Percentiles rank a stretch among this genome's conserved stretches.
Evolutionary conservation across 176 grass and related monocot genomes (phyloP).

Genomic region (Echinochloa phyllopogon): DNA sequence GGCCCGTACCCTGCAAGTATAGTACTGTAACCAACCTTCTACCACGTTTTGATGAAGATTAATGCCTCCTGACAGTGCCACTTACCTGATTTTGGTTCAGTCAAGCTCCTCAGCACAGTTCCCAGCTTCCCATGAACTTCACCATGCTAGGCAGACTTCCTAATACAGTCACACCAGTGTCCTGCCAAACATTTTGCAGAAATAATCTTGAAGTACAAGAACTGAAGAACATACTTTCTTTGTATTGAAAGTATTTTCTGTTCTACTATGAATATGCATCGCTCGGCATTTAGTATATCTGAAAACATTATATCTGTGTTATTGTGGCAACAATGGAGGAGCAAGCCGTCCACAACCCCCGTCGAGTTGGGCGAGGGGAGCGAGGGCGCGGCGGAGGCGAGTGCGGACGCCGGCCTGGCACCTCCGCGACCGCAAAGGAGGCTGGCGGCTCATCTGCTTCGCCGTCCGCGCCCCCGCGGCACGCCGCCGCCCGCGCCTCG

Average conservation of each 20-base stretch:
- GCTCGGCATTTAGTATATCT: background rate
- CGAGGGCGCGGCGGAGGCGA: too few relatives aligned
- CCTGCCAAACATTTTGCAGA: constrained; percentile 51
- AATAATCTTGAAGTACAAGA: background rate
- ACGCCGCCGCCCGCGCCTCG: background rate
- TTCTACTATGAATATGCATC: constrained; percentile 12
- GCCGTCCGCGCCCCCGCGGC: background rate
- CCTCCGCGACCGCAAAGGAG: background rate
- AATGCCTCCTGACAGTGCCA: background rate
- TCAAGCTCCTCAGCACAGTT: constrained; percentile 75
- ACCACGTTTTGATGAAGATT: constrained; percentile 21
- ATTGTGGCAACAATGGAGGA: too few relatives aligned
- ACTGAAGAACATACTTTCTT: background rate
- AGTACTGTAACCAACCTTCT: constrained; percentile 26
- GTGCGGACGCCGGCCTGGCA: too few relatives aligned
- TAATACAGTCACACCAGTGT: constrained; percentile 80
- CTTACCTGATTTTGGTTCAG: constrained; percentile 89
- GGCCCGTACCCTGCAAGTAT: constrained; percentile 60
- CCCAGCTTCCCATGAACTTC: constrained; percentile 81
- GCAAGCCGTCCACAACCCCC: too few relatives aligned
- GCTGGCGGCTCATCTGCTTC: background rate
- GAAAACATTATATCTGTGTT: too few relatives aligned
- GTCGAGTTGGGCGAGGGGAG: too few relatives aligned
- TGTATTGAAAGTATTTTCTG: background rate
- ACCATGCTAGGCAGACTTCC: constrained; percentile 89